Percentiles rank a stretch among this genome's conserved stretches.
These are phyloP conservation scores for Rhizophagus clarus DNA, from an alignment of 192 early-diverging fungal genomes.

Conservation along the genomic window DNA sequence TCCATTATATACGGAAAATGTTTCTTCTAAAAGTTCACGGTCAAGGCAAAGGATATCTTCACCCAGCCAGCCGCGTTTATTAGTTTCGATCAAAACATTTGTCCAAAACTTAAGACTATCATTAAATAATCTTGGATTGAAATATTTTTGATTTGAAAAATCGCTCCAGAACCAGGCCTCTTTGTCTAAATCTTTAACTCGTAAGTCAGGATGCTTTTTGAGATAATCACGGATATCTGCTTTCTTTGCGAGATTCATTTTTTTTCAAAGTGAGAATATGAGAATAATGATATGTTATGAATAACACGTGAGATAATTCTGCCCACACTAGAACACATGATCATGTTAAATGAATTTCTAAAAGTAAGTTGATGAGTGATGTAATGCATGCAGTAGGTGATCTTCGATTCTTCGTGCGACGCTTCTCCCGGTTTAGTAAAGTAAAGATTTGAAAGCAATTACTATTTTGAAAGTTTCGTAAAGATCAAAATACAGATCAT, in stretches of 20 bases:
- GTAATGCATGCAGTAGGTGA: neutral
- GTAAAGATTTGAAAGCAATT: no score
- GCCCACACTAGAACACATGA: no score
- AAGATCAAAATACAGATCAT: no score
- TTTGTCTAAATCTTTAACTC: neutral
- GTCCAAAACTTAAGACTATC: constrained; percentile 14
- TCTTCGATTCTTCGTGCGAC: neutral
- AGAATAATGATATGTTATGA: no score
- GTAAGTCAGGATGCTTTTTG: neutral
- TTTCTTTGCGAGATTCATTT: neutral
- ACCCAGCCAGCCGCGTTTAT: neutral
- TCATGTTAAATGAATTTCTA: neutral
- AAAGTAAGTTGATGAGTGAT: neutral
- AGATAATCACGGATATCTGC: neutral
- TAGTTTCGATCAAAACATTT: constrained; percentile 17
- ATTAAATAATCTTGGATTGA: neutral
- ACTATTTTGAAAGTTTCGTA: no score
- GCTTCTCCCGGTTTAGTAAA: neutral
- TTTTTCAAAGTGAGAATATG: no score
- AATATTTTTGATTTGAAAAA: constrained; percentile 2
- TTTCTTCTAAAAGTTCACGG: neutral
- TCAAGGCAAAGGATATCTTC: constrained; percentile 9
- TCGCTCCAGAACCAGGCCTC: constrained; percentile 12
- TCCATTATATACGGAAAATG: constrained; percentile 3
- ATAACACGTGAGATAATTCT: no score